Conservation (phyloP, 2,329 filamentous ascomycete genomes). For the Ceratocystis cubensis region DNA sequence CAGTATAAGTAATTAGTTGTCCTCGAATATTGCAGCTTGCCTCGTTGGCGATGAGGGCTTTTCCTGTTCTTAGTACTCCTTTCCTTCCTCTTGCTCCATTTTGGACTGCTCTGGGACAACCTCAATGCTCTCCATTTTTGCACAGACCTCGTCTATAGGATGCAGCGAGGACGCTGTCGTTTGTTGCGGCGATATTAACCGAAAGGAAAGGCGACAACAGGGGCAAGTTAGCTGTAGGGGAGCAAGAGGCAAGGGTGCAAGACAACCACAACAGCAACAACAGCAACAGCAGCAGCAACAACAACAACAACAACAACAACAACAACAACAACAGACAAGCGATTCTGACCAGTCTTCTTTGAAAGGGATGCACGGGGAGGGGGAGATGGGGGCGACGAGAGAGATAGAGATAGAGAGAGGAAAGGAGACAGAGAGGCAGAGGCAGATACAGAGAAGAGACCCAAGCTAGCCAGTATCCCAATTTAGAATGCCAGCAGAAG, state of each 20-base stretch:
- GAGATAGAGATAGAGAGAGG: no score
- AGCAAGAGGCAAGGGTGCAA: neutral
- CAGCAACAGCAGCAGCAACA: neutral
- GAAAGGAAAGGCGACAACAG: constrained; percentile 1
- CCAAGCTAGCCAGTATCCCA: neutral
- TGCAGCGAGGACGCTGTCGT: constrained; percentile 6
- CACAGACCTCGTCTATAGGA: neutral
- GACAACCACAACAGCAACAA: neutral
- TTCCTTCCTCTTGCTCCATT: neutral
- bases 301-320: neutral
- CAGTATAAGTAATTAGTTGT: neutral
- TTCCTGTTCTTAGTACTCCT: neutral
- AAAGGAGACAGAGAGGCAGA: no score
- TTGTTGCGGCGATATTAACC: constrained; percentile 6
- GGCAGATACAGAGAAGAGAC: neutral
- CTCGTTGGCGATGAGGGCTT: neutral
- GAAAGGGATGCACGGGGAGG: no score
- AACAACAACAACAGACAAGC: neutral
- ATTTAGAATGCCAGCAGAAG: neutral
- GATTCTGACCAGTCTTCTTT: neutral
- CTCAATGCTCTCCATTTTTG: neutral
- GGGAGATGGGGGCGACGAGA: no score
- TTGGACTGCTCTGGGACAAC: neutral
- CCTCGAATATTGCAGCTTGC: neutral
- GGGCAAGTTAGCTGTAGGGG: neutral